Evolutionary conservation across 2,329 filamentous ascomycete species (phyloP).

Genomic region (Xylaria sp.): DNA sequence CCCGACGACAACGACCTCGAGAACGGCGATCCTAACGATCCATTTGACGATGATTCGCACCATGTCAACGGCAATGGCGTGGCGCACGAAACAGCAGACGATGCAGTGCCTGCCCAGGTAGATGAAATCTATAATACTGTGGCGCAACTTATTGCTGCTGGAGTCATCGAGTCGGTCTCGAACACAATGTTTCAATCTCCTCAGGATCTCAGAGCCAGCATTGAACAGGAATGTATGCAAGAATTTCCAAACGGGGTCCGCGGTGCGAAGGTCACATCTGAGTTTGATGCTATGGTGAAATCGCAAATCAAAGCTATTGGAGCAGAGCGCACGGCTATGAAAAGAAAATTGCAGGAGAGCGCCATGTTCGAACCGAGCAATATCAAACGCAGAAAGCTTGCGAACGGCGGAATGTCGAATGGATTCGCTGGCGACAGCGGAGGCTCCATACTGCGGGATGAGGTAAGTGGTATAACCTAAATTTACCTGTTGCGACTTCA

Average conservation of each 20-base stretch:
- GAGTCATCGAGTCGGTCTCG: conserved; percentile 74
- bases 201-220: conserved; percentile 68
- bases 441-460: conserved; percentile 56
- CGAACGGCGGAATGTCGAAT: conserved; percentile 58
- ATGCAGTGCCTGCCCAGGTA: conserved; percentile 41
- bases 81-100: conserved; percentile 44
- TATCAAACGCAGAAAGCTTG: conserved; percentile 66
- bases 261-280: conserved; percentile 73
- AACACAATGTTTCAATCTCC: conserved; percentile 68
- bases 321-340: conserved; percentile 41
- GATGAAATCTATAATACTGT: conserved; percentile 63
- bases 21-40: conserved; percentile 53
- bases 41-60: conserved; percentile 38
- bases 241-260: conserved; percentile 65
- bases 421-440: conserved; percentile 55
- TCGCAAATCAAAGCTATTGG: conserved; percentile 43
- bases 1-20: conserved; percentile 39
- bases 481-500: conserved; percentile 31
- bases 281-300: conserved; percentile 58
- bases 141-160: conserved; percentile 68
- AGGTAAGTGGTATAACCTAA: conserved; percentile 57
- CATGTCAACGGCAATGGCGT: conserved; percentile 52
- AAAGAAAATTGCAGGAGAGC: conserved; percentile 45
- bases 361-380: conserved; percentile 39
- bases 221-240: conserved; percentile 71